Conservation (phyloP, 1,284 basidiomycete species). For the Uromyces viciae-fabae region DNA sequence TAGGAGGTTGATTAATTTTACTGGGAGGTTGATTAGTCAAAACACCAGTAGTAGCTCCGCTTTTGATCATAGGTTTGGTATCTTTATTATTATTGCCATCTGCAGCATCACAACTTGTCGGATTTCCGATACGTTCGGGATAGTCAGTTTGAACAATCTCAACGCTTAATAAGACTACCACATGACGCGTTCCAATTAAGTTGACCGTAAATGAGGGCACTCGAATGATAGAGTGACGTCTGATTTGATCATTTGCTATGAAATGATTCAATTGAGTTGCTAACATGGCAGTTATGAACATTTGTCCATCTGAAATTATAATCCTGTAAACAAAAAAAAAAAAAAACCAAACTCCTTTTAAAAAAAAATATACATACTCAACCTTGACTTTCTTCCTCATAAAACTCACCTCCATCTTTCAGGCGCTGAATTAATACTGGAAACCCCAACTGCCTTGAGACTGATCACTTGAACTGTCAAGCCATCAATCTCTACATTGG, state of each 20-base stretch:
- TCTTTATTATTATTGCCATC: conserved; percentile 13
- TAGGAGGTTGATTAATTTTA: conserved; percentile 49
- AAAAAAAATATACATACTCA: not conserved
- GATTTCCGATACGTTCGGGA: conserved; percentile 72
- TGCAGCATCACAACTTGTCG: conserved; percentile 58
- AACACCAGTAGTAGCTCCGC: conserved; percentile 46
- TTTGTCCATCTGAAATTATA: conserved; percentile 66
- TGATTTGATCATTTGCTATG: conserved; percentile 67
- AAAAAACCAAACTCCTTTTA: not conserved
- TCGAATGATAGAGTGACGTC: conserved; percentile 69
- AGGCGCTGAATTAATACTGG: conserved; percentile 16
- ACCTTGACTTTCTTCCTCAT: not conserved
- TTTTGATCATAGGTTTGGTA: conserved; percentile 48
- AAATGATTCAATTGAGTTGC: conserved; percentile 82
- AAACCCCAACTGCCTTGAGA: conserved; percentile 67
- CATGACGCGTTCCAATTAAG: conserved; percentile 63
- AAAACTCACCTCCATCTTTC: conserved; percentile 36
- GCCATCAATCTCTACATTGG: conserved; percentile 48
- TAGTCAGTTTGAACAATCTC: conserved; percentile 60
- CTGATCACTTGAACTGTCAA: conserved; percentile 76
- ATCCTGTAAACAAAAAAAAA: conserved; percentile 52
- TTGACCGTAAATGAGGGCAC: conserved; percentile 79
- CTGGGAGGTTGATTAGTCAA: conserved; percentile 50
- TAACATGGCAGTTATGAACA: conserved; percentile 89
- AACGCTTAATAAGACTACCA: conserved; percentile 78